Evolutionary conservation across 495 filamentous ascomycete species (phyloP).

Genomic region (Acidiella bohemica): DNA sequence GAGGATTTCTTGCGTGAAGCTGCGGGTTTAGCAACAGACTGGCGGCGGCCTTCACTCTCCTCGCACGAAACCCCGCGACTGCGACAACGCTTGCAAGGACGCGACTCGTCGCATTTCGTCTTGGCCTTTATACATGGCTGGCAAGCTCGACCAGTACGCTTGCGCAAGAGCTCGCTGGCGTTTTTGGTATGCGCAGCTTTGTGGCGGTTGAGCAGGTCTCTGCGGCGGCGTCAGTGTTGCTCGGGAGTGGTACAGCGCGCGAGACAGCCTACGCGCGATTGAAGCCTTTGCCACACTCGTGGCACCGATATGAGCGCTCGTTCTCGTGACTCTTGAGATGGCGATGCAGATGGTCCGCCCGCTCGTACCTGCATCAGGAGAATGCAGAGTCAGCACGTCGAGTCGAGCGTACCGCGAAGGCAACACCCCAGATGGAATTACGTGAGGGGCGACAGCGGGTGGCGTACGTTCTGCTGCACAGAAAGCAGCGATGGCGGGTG

Average conservation of each 20-base stretch:
- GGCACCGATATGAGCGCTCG: conserved; percentile 4
- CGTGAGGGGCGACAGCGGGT: no score
- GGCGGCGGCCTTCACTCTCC: conserved; percentile 7
- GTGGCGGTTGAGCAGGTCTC: conserved; percentile 24
- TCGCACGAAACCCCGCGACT: conserved; percentile 15
- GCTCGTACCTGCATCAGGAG: conserved; percentile 9
- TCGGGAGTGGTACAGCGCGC: neutral
- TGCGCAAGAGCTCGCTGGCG: conserved; percentile 3
- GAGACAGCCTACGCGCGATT: conserved; percentile 6
- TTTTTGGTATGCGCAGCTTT: conserved; percentile 11
- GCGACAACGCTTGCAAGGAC: conserved; percentile 22
- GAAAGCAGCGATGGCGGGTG: conserved; percentile 1
- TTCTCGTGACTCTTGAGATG: conserved; percentile 11
- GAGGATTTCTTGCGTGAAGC: no score
- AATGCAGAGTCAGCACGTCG: no score
- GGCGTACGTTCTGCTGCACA: no score
- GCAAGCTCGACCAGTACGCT: conserved; percentile 18
- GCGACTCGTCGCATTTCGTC: conserved; percentile 21
- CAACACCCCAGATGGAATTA: no score
- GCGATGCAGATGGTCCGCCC: conserved; percentile 8
- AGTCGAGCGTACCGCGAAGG: no score
- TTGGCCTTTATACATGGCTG: conserved; percentile 20
- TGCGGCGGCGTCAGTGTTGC: conserved; percentile 1
- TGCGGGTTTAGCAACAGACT: no score
- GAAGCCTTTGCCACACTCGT: conserved; percentile 13